phyloP scores from a whole-genome alignment of 2,329 filamentous ascomycete species.

The Achaetomium macrosporum region DNA sequence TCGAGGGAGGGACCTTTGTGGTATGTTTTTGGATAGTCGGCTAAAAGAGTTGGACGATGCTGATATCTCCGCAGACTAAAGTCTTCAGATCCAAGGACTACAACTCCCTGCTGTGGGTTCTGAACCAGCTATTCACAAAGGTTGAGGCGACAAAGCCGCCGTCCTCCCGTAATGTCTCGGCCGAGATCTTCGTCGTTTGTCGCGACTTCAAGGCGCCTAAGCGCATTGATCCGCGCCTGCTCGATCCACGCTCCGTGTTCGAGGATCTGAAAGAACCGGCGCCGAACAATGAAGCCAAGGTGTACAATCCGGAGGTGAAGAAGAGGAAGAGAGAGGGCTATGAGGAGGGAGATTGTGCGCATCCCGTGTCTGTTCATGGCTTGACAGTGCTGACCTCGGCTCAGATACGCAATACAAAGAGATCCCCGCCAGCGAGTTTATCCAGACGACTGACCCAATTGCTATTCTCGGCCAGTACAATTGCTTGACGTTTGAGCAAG shows the following conservation, averaged over 20 bases:
- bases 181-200: slow-evolving; percentile 98
- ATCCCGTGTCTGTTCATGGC: background rate
- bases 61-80: slow-evolving; percentile 54
- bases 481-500: slow-evolving; percentile 74
- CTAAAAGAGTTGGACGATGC: background rate
- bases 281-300: slow-evolving; percentile 94
- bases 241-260: slow-evolving; percentile 86
- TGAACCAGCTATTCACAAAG: slow-evolving; percentile 91
- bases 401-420: slow-evolving; percentile 78
- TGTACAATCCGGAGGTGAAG: slow-evolving; percentile 96
- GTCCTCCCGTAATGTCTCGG: slow-evolving; percentile 90
- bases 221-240: slow-evolving; percentile 82
- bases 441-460: slow-evolving; percentile 89
- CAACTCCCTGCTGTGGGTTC: slow-evolving; percentile 91
- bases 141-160: slow-evolving; percentile 98
- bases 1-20: slow-evolving; percentile 85
- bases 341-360: slow-evolving; percentile 77
- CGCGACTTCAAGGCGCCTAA: slow-evolving; percentile 94
- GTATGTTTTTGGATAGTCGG: slow-evolving; percentile 10
- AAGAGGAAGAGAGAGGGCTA: slow-evolving; percentile 98
- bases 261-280: slow-evolving; percentile 80
- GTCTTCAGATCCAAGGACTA: slow-evolving; percentile 97
- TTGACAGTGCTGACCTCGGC: background rate
- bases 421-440: slow-evolving; percentile 81
- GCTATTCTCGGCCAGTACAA: slow-evolving; percentile 84